A percentile compares a stretch with the other conserved stretches of the same genome.
phyloP scores from a whole-genome alignment of 1,139 yeast species.

The Magnusiomyces magnusii region DNA sequence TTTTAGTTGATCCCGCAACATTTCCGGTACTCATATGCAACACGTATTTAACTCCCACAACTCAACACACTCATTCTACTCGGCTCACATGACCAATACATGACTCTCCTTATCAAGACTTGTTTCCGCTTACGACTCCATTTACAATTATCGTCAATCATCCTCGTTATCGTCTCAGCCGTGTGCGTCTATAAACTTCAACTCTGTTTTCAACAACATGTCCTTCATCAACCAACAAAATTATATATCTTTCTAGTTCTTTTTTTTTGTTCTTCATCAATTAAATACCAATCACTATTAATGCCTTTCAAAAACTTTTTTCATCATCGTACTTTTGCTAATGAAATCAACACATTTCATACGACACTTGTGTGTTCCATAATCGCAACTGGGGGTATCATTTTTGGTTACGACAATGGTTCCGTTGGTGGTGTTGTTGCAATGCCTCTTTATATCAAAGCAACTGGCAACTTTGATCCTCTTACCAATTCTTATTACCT shows the following conservation, averaged over 20 bases:
- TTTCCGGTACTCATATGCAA: not conserved
- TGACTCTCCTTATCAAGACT: not conserved
- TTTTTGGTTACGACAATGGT: slow-evolving; percentile 54
- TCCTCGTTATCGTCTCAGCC: not conserved
- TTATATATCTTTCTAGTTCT: not conserved
- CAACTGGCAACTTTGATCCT: not conserved
- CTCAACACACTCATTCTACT: not conserved
- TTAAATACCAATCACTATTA: not conserved
- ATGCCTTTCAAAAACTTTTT: not conserved
- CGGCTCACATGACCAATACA: not conserved
- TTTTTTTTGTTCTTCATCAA: not conserved
- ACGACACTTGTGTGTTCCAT: not conserved
- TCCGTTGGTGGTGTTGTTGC: slow-evolving; percentile 51
- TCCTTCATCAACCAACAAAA: not conserved
- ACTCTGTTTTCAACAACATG: not conserved
- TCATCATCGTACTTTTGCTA: not conserved
- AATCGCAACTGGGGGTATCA: slow-evolving; percentile 48
- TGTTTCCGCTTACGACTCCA: not conserved
- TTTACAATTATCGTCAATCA: not conserved
- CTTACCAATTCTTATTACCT: slow-evolving; percentile 21
- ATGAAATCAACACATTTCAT: not conserved
- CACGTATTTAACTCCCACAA: not conserved
- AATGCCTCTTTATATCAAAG: slow-evolving; percentile 30
- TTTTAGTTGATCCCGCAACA: not conserved
- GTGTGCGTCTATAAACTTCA: not conserved